phyloP scores from a whole-genome alignment of 768 basidiomycete species.

The Boletellus ananas region DNA sequence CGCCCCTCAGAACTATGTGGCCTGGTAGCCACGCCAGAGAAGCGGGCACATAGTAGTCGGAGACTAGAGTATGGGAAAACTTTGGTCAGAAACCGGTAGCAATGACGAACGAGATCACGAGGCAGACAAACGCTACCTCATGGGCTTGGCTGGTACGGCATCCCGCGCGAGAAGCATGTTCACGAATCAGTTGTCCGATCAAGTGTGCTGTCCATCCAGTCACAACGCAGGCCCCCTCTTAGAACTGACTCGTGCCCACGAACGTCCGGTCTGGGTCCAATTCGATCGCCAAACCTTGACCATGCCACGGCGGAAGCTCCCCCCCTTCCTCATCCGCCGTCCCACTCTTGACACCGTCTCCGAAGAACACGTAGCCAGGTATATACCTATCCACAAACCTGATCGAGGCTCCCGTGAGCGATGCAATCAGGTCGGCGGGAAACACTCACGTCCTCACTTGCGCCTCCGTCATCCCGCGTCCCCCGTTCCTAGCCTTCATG shows the following conservation, averaged over 20 bases:
- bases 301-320: slow-evolving; percentile 38
- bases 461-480: slow-evolving; percentile 83
- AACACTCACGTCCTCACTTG: slow-evolving; percentile 53
- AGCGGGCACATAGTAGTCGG: too few species aligned
- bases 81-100: too few species aligned
- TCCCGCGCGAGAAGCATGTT: too few species aligned
- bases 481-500: slow-evolving; percentile 85
- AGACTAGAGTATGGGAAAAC: too few species aligned
- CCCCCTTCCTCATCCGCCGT: slow-evolving; percentile 19
- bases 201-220: too few species aligned
- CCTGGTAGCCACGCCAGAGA: too few species aligned
- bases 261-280: slow-evolving; percentile 55
- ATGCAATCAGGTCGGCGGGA: slow-evolving; percentile 1
- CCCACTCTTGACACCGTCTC: slow-evolving; percentile 48
- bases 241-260: slow-evolving; percentile 41
- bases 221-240: neutral
- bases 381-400: slow-evolving; percentile 94
- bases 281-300: slow-evolving; percentile 47
- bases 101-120: too few species aligned
- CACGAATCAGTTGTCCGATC: too few species aligned
- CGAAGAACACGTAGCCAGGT: slow-evolving; percentile 89
- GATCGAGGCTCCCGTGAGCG: neutral
- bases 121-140: too few species aligned
- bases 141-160: too few species aligned
- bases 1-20: too few species aligned